phyloP scores from a whole-genome alignment of 2,329 filamentous ascomycete genomes.

The Aureobasidium leucospermi region DNA sequence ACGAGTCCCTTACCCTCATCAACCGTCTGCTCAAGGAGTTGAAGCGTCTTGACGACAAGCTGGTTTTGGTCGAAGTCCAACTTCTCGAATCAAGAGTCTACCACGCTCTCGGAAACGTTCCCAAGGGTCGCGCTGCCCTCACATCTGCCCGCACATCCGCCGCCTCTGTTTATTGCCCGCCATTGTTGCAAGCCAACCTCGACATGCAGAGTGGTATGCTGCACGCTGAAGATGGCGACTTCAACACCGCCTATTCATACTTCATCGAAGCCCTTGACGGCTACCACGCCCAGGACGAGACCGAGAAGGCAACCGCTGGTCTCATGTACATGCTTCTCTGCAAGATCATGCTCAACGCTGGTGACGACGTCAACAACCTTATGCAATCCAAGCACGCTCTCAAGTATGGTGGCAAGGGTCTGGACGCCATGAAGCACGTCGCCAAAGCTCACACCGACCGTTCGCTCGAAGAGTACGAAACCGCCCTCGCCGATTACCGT shows the following conservation, averaged over 20 bases:
- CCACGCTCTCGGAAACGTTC: conserved; percentile 91
- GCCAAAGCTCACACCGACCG: conserved; percentile 92
- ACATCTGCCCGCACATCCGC: conserved; percentile 92
- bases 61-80: conserved; percentile 95
- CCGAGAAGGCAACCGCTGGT: conserved; percentile 83
- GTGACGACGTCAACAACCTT: conserved; percentile 89
- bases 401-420: conserved; percentile 89
- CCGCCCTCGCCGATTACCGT: conserved; percentile 79
- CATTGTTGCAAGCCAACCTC: conserved; percentile 86
- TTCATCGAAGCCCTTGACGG: conserved; percentile 98
- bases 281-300: conserved; percentile 87
- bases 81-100: conserved; percentile 95
- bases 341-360: conserved; percentile 98
- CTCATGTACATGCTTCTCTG: conserved; percentile 99
- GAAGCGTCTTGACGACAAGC: conserved; percentile 96
- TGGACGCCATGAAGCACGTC: conserved; percentile 99
- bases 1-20: conserved; percentile 93
- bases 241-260: conserved; percentile 97
- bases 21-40: conserved; percentile 93
- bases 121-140: conserved; percentile 89
- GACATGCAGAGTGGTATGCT: conserved; percentile 99
- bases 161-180: conserved; percentile 94
- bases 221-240: conserved; percentile 96
- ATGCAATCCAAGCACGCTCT: conserved; percentile 95
- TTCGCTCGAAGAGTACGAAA: conserved; percentile 94